Conservation (phyloP, 352 stramenopile species). For the Pythium graminicola region DNA sequence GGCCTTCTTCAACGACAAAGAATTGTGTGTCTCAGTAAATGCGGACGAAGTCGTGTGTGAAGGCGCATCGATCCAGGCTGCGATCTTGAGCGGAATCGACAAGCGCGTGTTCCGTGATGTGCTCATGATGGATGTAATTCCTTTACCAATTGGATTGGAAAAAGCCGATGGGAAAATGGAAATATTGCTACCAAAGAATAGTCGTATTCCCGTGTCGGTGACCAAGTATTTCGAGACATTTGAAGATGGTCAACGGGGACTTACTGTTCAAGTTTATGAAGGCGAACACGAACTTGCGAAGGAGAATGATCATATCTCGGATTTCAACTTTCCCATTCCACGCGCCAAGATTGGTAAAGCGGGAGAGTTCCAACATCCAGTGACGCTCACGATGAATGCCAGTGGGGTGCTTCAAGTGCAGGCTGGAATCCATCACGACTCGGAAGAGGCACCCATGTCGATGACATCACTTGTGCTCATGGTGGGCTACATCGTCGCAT, state of each 20-base stretch:
- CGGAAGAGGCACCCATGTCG: slow-evolving; percentile 69
- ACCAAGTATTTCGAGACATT: slow-evolving; percentile 98
- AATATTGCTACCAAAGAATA: slow-evolving; percentile 98
- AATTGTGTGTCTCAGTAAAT: slow-evolving; percentile 90
- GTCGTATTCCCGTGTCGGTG: slow-evolving; percentile 98
- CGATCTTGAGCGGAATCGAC: slow-evolving; percentile 92
- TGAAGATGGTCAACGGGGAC: slow-evolving; percentile 96
- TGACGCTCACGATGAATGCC: slow-evolving; percentile 85
- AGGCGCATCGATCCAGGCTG: slow-evolving; percentile 95
- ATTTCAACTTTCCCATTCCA: slow-evolving; percentile 80
- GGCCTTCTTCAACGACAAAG: slow-evolving; percentile 98
- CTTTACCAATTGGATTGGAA: slow-evolving; percentile 97
- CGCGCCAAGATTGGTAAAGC: slow-evolving; percentile 62
- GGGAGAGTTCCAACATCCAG: slow-evolving; percentile 65
- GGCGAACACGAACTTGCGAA: slow-evolving; percentile 99
- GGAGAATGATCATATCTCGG: slow-evolving; percentile 93
- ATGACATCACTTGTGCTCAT: slow-evolving; percentile 52
- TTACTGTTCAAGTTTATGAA: slow-evolving; percentile 94
- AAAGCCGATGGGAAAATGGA: slow-evolving; percentile 98
- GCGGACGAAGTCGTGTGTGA: slow-evolving; percentile 98
- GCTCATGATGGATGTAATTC: slow-evolving; percentile 96
- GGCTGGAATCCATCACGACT: slow-evolving; percentile 72
- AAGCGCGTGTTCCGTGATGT: slow-evolving; percentile 91
- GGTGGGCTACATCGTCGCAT: slow-evolving; percentile 34
- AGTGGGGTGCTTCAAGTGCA: slow-evolving; percentile 81